Percentiles rank a stretch among this genome's conserved stretches.
These are phyloP conservation scores for Pseudopithomyces chartarum DNA, from an alignment of 2,329 filamentous ascomycete species.

Conservation along the genomic window DNA sequence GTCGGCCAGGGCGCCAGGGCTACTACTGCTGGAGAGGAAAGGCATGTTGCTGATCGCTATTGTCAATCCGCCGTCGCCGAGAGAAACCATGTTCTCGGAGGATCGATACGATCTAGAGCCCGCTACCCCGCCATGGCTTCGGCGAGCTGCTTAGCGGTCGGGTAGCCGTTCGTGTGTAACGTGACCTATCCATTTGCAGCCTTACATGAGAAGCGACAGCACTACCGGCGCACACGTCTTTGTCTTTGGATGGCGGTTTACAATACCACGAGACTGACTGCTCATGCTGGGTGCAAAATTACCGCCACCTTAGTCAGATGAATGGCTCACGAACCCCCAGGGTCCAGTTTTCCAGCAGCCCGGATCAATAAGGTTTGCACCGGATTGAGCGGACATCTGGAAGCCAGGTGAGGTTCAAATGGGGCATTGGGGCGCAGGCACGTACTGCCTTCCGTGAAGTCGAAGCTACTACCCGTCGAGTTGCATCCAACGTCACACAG, in stretches of 20 bases:
- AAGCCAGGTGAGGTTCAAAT: background rate
- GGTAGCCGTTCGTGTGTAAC: background rate
- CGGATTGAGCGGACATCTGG: background rate
- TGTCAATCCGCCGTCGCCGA: background rate
- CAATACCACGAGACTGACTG: background rate
- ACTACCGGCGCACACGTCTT: background rate
- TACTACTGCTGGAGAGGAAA: background rate
- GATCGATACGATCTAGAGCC: background rate
- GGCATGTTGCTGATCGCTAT: background rate
- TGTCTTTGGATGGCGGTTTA: background rate
- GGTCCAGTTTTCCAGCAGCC: background rate
- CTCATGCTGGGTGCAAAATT: background rate
- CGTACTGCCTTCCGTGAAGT: too few relatives aligned
- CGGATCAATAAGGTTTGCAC: background rate
- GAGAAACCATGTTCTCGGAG: background rate
- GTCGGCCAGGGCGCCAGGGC: background rate
- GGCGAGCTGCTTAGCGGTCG: background rate
- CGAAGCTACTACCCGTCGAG: background rate
- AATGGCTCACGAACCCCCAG: background rate
- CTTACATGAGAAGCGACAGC: background rate
- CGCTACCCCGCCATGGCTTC: background rate
- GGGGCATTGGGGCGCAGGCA: too few relatives aligned
- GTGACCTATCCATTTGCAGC: background rate
- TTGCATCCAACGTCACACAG: conserved; percentile 1
- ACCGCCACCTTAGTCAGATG: background rate